Evolutionary conservation across 2,329 filamentous ascomycete species (phyloP).

Genomic region (Phaeoacremonium minimum): DNA sequence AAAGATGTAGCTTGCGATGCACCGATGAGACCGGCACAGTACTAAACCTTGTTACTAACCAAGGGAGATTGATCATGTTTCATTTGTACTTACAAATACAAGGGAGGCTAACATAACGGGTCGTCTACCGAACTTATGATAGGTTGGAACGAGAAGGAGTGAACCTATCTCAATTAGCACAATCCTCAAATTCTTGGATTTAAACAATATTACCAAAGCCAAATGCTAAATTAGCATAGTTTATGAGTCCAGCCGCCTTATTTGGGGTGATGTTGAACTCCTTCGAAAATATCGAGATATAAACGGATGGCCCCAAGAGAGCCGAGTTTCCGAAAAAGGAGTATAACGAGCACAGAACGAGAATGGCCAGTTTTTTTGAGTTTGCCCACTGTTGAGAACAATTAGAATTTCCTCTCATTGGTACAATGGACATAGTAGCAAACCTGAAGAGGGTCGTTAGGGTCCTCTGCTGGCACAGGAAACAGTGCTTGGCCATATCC

Average conservation of each 20-base stretch:
- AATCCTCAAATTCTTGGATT: no score
- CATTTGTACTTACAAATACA: slow-evolving; percentile 22
- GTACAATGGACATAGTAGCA: background rate
- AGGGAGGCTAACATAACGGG: slow-evolving; percentile 37
- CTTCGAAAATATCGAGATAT: slow-evolving; percentile 49
- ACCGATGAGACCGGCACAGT: slow-evolving; percentile 33
- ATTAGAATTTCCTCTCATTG: no score
- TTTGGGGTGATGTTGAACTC: slow-evolving; percentile 46
- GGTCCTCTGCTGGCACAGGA: slow-evolving; percentile 56
- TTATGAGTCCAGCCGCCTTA: slow-evolving; percentile 50
- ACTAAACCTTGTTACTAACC: no score
- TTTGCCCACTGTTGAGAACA: slow-evolving; percentile 39
- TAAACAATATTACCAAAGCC: slow-evolving; percentile 52
- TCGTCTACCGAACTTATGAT: slow-evolving; percentile 42
- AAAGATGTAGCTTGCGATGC: slow-evolving; percentile 29
- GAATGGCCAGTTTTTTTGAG: slow-evolving; percentile 52
- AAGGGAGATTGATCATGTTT: no score
- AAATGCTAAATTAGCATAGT: slow-evolving; percentile 57
- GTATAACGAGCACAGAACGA: slow-evolving; percentile 48
- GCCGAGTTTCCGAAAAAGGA: slow-evolving; percentile 56
- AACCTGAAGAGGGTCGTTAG: slow-evolving; percentile 49
- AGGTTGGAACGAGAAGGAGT: slow-evolving; percentile 51
- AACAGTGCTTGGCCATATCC: slow-evolving; percentile 57
- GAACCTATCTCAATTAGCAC: no score
- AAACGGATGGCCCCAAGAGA: slow-evolving; percentile 52